Conservation (phyloP, 2,329 filamentous ascomycete species). For the Pseudopithomyces chartarum region DNA sequence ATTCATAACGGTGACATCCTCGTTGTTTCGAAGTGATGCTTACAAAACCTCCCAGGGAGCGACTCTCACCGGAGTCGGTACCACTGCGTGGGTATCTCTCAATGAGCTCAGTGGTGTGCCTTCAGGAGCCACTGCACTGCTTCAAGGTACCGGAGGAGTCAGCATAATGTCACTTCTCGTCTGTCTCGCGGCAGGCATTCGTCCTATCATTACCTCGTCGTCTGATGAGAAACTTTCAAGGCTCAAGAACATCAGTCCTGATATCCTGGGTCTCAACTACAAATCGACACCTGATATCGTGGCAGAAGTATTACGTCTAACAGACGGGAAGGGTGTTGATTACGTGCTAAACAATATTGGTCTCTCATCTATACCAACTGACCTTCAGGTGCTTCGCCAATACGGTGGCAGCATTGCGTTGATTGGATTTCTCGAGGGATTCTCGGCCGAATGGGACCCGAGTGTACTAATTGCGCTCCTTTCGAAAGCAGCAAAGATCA, state of each 20-base stretch:
- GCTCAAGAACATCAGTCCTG: conserved; percentile 47
- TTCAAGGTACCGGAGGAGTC: conserved; percentile 50
- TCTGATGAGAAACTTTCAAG: conserved; percentile 57
- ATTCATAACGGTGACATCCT: not conserved
- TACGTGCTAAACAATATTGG: conserved; percentile 52
- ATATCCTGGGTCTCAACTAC: conserved; percentile 61
- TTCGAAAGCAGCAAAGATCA: conserved; percentile 23
- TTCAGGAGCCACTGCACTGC: conserved; percentile 17
- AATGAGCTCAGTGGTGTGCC: conserved; percentile 17
- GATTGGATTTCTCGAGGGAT: conserved; percentile 29
- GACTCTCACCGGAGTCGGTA: conserved; percentile 27
- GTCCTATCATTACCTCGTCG: conserved; percentile 64
- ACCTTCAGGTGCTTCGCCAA: conserved; percentile 20
- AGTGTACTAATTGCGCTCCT: conserved; percentile 22
- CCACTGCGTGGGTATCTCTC: conserved; percentile 31
- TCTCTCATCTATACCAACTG: conserved; percentile 16
- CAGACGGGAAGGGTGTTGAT: conserved; percentile 47
- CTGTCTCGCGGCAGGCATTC: conserved; percentile 31
- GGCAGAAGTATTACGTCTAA: conserved; percentile 55
- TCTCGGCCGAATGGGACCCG: conserved; percentile 16
- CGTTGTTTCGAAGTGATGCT: not conserved
- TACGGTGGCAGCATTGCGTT: conserved; percentile 25
- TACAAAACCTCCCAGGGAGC: conserved; percentile 14
- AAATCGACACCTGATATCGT: conserved; percentile 60
- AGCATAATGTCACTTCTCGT: conserved; percentile 38